phyloP scores from a whole-genome alignment of 805 yeast species.

The Candida stauntonica region DNA sequence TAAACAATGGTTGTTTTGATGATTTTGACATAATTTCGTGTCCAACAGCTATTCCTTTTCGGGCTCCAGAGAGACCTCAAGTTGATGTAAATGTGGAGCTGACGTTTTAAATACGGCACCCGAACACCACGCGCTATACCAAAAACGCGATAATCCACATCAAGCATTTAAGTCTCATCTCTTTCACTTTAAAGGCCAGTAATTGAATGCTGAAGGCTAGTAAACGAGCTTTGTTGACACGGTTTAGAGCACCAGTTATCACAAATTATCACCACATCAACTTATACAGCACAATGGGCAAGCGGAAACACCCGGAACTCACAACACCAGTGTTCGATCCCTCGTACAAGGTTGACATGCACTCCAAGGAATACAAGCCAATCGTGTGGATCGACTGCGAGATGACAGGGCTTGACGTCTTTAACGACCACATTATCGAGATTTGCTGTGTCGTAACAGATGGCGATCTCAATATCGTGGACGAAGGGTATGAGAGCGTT shows the following conservation, averaged over 20 bases:
- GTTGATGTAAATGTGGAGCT: too few relatives aligned
- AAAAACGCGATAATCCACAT: too few relatives aligned
- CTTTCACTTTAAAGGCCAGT: too few relatives aligned
- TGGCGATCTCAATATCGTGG: constrained; percentile 67
- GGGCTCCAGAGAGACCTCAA: too few relatives aligned
- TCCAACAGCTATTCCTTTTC: too few relatives aligned
- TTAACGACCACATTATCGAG: constrained; percentile 81
- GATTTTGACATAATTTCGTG: neutral
- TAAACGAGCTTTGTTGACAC: too few relatives aligned
- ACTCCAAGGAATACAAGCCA: constrained; percentile 29
- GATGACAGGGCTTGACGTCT: constrained; percentile 92
- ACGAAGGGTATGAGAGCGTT: constrained; percentile 78
- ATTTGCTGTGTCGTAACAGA: constrained; percentile 90
- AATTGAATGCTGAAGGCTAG: too few relatives aligned
- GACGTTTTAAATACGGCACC: too few relatives aligned
- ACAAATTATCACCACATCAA: too few relatives aligned
- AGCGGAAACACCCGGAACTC: constrained; percentile 13
- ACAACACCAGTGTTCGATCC: constrained; percentile 20
- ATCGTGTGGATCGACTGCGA: constrained; percentile 97
- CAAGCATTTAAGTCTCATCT: too few relatives aligned
- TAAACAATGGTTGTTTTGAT: constrained; percentile 15
- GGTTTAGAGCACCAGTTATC: too few relatives aligned
- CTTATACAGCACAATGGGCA: constrained; percentile 10
- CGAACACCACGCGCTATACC: too few relatives aligned
- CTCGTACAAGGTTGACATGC: constrained; percentile 6